Evolutionary conservation across 305 asterid species (phyloP), one percentile per base, ranked within the genome.

Genomic region (Petunia hybrid): DNA sequence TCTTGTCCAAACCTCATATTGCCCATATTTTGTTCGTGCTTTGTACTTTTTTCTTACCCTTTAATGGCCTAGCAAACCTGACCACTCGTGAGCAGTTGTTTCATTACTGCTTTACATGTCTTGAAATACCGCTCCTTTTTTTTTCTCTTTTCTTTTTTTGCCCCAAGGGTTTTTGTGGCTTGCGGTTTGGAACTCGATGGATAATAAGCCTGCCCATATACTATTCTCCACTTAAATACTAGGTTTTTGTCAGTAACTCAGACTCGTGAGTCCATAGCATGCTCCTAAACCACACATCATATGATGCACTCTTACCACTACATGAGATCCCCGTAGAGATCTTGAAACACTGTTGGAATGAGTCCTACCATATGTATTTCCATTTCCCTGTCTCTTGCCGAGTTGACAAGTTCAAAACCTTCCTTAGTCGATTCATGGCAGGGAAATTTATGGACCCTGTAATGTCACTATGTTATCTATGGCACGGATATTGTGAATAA

Each of bases 11-110:
- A 13, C 61, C 63, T 12, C 2, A 0, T 51, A 1, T 12, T 51
- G 31, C 63, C 46, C 36, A 42, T 67, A 70, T 22, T 57, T 41
- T 16, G 8, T 70, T 70, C 31, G 42, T 31, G 41, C n/a, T 31
- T 31, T 70, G 13, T 71, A 2, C 2, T 53, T 73, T 14, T 66
- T 73, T 73, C 77, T 73, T 71, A 39, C 6, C 31, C 78, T 71
- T 71, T 6, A 45, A 16, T 70, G 77, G 8, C 60, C 77, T 45
- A 45, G 8, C 42, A 8, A 45, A 4, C 55, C 59, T 70, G 22
- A 13, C 77, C 22, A 22, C 0, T 22, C 42, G 1, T 45, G 16
- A 70, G 9, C 77, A 71, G 46, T 71, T 71, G 35, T 48, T 70
- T 46, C 22, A 13, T 1, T 9, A 70, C 77, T 35, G 31, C 40